phyloP scores from a whole-genome alignment of 108 stramenopile species.

The Pseudonitzschia delicatissima region DNA sequence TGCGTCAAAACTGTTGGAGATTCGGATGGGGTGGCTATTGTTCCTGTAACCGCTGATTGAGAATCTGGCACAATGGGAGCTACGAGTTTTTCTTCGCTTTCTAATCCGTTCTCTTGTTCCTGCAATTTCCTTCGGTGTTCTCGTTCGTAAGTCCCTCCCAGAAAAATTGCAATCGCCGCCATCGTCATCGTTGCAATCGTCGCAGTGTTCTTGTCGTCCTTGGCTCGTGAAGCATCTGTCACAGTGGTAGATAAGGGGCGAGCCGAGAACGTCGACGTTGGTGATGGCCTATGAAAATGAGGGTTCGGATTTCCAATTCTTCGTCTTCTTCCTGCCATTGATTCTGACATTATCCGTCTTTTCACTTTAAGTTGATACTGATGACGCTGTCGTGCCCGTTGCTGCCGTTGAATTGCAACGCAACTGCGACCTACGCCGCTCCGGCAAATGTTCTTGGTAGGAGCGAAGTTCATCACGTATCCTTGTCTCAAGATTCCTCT shows the following conservation, averaged over 20 bases:
- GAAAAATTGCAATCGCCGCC: neutral
- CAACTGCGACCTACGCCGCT: neutral
- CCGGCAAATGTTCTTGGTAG: neutral
- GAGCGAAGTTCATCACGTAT: no score
- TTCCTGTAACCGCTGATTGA: neutral
- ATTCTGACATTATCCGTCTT: no score
- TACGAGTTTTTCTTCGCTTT: neutral
- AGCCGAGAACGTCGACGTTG: neutral
- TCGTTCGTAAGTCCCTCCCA: neutral
- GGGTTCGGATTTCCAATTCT: no score
- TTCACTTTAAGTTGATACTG: no score
- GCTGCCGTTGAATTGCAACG: neutral
- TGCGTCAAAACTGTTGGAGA: no score
- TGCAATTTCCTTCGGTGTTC: neutral
- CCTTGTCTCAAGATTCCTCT: no score
- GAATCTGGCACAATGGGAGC: no score
- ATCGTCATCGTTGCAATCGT: neutral
- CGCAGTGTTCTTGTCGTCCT: neutral
- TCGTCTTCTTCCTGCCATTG: no score
- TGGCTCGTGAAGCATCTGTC: no score
- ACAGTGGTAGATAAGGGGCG: no score
- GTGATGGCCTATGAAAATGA: neutral
- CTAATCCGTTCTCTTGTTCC: neutral
- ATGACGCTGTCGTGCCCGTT: neutral
- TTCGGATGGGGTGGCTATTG: no score